phyloP scores from a whole-genome alignment of 495 filamentous ascomycete species.

The Penicillium simplicissimum region DNA sequence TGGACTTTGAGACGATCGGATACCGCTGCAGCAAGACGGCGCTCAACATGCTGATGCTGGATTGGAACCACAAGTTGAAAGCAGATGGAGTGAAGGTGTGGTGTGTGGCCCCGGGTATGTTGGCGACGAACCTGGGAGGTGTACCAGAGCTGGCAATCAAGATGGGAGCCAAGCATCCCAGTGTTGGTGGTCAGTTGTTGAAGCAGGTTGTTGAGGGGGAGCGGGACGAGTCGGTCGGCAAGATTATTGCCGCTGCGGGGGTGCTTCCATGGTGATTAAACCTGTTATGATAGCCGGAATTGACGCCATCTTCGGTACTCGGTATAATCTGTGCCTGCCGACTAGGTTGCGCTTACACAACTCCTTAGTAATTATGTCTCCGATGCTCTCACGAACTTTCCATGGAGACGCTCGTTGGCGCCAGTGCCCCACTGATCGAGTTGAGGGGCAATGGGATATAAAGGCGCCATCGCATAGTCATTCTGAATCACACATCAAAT shows the following conservation, averaged over 20 bases:
- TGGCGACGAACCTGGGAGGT: slow-evolving; percentile 35
- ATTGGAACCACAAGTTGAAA: slow-evolving; percentile 35
- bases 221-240: slow-evolving; percentile 40
- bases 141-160: slow-evolving; percentile 27
- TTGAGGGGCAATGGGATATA: background rate
- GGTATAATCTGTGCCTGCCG: background rate
- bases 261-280: slow-evolving; percentile 8
- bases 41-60: slow-evolving; percentile 40
- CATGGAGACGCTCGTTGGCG: background rate
- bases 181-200: slow-evolving; percentile 36
- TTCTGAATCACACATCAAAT: background rate
- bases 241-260: slow-evolving; percentile 24
- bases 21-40: slow-evolving; percentile 37
- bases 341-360: background rate
- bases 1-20: slow-evolving; percentile 33
- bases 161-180: slow-evolving; percentile 34
- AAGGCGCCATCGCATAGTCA: background rate
- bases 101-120: slow-evolving; percentile 33
- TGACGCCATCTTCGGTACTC: background rate
- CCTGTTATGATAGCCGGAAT: background rate
- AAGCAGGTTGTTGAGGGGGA: slow-evolving; percentile 38
- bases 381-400: background rate
- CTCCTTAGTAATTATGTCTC: background rate
- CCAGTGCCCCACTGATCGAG: background rate
- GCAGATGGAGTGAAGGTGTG: slow-evolving; percentile 43